Base-by-base conservation (phyloP, 768 basidiomycete genomes). In the Dendrothele bispora region DNA sequence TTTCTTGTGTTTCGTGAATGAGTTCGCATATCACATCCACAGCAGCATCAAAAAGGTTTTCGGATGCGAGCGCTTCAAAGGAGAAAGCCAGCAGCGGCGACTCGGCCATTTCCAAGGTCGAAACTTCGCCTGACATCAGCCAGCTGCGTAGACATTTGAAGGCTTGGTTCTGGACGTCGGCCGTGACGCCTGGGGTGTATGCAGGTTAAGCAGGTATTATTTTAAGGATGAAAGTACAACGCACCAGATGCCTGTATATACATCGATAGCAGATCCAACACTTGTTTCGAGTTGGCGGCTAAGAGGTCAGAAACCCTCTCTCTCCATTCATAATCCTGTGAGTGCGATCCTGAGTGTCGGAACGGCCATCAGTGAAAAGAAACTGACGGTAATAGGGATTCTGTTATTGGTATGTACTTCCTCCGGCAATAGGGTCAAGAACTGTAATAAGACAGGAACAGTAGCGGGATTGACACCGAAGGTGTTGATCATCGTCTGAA, bases 1-100 rank as follows among this genome's bases (percentile, higher is more conserved):
- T 79, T 66, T 99, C 97, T 67, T 98, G 95, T 0, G 97, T 98
- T 65, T 99, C 97, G 66, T 98, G 97, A 45, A 98, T 92, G 57
- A 98, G 70, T 62, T 97, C 93, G 65, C 91, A 95, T 49, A 98
- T 77, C 28, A 91, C 86, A 50, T 97, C 89, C 30, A 95, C 91
- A 2, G 93, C 95, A 6, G 86, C 66, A 57, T 99, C 97, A 62
- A 98, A 98, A n/a, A 98, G 77, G 36, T 83, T 80, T 15, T 95
- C 90, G 3, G 85, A 86, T 3, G 75, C 74, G 25, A 98, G 77
- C 3, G 95, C 91, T 43, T 88, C 83, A 61, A 98, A 98, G 20
- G 86, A 75, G 61, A 81, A 88, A 17, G 76, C 69, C 61, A 98
- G 89, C 24, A 98, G 74, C 2, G 93, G 88, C 0, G 87, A 87